Evolutionary conservation across 2,329 filamentous ascomycete species (phyloP), one percentile per base, ranked within the genome.

Genomic region (Niveomyces coronatus): DNA sequence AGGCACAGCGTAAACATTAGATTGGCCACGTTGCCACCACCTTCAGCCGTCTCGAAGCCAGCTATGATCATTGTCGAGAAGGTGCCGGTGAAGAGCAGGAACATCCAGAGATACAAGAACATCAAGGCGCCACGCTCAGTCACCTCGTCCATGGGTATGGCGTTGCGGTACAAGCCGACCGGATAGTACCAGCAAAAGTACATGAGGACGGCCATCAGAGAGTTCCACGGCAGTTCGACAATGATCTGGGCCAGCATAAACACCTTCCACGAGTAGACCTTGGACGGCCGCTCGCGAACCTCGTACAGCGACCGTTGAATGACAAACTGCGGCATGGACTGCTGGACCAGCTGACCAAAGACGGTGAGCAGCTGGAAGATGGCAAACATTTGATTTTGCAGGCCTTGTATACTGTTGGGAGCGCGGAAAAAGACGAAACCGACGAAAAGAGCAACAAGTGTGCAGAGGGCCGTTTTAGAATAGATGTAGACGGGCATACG

Each of bases 401-500:
- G 67, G 37, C 85, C 86, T 53, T 87, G 82, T 29, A 81, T 72
- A 9, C 75, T 78, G 60, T 79, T 79, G 20, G 76, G 74, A 1
- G 82, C 77, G 28, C 76, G 70, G 68, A 74, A 85, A 61, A 91
- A 87, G 37, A 82, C 79, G 57, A 88, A 86, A 20, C 85, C 85
- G 50, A 91, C 84, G 57, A 89, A 93, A 10, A 93, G 69, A 4
- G 79, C 63, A 23, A 73, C 63, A 13, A 78, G 60, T 17, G 72
- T 62, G 53, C 79, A 85, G 14, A 93, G 76, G 2, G 70, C 64
- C 1, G 70, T 56, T 67, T 94, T 94, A 51, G 83, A 80, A 65
- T 89, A 93, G 58, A 94, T 88, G 65, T 94, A 94, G 5, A 79
- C 73, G 0, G 87, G 87, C 1, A 80, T 88, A 43, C 87, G 82